Conservation (phyloP, 2,329 filamentous ascomycete genomes). For the Botrytis fabae region DNA sequence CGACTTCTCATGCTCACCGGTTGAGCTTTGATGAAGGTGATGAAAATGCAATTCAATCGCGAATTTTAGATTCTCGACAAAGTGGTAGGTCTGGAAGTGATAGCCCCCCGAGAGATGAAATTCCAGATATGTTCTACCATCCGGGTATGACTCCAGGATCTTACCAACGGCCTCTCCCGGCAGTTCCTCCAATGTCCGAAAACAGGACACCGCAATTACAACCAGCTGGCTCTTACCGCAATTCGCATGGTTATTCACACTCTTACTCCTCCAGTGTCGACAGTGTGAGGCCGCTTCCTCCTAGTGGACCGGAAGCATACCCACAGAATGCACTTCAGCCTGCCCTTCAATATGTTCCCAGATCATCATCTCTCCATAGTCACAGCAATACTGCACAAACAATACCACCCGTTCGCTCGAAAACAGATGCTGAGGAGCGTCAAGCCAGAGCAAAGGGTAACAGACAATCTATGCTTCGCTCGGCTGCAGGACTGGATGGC, state of each 20-base stretch:
- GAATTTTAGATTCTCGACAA: slow-evolving; percentile 50
- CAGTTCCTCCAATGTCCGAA: slow-evolving; percentile 54
- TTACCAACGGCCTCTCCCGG: slow-evolving; percentile 65
- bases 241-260: slow-evolving; percentile 48
- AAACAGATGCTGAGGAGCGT: slow-evolving; percentile 80
- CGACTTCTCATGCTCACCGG: slow-evolving; percentile 68
- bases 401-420: slow-evolving; percentile 81
- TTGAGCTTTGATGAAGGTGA: slow-evolving; percentile 93
- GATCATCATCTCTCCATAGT: slow-evolving; percentile 80
- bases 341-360: slow-evolving; percentile 51
- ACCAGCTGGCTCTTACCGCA: slow-evolving; percentile 60
- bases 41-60: slow-evolving; percentile 63
- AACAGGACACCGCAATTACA: slow-evolving; percentile 49
- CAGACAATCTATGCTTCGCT: slow-evolving; percentile 53
- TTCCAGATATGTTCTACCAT: slow-evolving; percentile 91
- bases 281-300: slow-evolving; percentile 37
- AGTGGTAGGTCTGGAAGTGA: slow-evolving; percentile 55
- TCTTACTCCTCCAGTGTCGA: slow-evolving; percentile 51
- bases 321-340: slow-evolving; percentile 48
- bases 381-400: slow-evolving; percentile 79
- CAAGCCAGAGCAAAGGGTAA: slow-evolving; percentile 55
- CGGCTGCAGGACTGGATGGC: slow-evolving; percentile 54
- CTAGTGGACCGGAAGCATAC: slow-evolving; percentile 39
- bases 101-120: slow-evolving; percentile 69
- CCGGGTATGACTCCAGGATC: slow-evolving; percentile 68